These are phyloP conservation scores for Fraxinus angustifolia DNA, from an alignment of 305 asterid species.

Conservation along the genomic window DNA sequence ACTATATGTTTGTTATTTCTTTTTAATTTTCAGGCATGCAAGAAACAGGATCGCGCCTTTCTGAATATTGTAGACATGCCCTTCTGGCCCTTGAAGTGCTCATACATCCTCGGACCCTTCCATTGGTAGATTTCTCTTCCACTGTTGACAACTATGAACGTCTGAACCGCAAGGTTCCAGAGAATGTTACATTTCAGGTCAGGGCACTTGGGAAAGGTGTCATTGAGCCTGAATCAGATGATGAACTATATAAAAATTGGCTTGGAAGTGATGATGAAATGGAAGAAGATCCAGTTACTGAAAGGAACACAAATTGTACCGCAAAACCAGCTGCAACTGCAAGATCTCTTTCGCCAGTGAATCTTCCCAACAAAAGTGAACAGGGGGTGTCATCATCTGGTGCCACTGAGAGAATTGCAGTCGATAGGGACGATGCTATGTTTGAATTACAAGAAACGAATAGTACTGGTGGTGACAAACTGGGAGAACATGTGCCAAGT, in stretches of 20 bases:
- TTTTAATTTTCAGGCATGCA: slow-evolving; percentile 44
- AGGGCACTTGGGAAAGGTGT: slow-evolving; percentile 26
- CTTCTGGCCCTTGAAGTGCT: slow-evolving; percentile 70
- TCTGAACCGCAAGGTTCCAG: slow-evolving; percentile 29
- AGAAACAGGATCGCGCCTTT: slow-evolving; percentile 53
- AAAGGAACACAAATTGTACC: slow-evolving; percentile 16
- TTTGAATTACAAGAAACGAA: slow-evolving; percentile 33
- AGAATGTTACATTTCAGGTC: slow-evolving; percentile 24
- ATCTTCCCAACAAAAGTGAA: slow-evolving; percentile 16
- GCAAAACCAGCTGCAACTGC: slow-evolving; percentile 21
- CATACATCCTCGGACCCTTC: slow-evolving; percentile 68
- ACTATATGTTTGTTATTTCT: background rate
- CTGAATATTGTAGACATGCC: slow-evolving; percentile 57
- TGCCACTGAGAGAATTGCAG: slow-evolving; percentile 20
- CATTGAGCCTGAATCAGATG: slow-evolving; percentile 47
- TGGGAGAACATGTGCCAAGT: background rate
- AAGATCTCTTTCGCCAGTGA: slow-evolving; percentile 10
- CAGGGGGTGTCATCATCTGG: slow-evolving; percentile 17
- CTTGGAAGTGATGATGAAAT: slow-evolving; percentile 35
- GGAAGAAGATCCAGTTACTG: slow-evolving; percentile 36
- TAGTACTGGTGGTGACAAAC: background rate
- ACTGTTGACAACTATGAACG: slow-evolving; percentile 24
- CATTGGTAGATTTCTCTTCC: slow-evolving; percentile 41
- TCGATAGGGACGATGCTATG: slow-evolving; percentile 32
- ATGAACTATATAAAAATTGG: slow-evolving; percentile 59